A percentile compares a stretch with the other conserved stretches of the same genome.
Conservation (phyloP, 2,329 filamentous ascomycete genomes). For the Rutstroemia sp. region DNA sequence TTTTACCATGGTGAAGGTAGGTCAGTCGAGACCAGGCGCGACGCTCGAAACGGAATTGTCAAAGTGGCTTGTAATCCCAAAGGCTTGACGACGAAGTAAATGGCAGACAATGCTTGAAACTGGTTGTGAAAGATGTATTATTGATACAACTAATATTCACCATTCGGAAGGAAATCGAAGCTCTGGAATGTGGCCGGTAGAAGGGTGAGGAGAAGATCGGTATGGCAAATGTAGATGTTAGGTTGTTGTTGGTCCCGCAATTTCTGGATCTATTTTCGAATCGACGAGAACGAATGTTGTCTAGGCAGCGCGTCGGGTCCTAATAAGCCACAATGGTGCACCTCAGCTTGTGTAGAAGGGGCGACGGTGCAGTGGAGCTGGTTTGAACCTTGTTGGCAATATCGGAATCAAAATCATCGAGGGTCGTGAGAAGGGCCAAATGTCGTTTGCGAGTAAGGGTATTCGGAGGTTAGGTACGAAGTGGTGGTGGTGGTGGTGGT, state of each 20-base stretch:
- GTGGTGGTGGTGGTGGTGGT: too few species aligned
- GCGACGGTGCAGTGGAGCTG: neutral
- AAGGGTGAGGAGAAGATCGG: neutral
- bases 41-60: neutral
- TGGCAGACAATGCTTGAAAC: neutral
- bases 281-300: neutral
- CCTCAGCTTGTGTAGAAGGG: neutral
- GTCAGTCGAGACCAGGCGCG: neutral
- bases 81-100: neutral
- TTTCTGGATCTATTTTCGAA: neutral
- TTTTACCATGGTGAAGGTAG: constrained; percentile 27
- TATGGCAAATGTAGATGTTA: neutral
- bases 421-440: too few species aligned
- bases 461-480: too few species aligned
- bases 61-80: neutral
- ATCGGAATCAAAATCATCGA: too few species aligned
- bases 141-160: constrained; percentile 1
- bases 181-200: neutral
- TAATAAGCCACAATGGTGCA: neutral
- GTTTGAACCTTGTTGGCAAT: too few species aligned
- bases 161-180: constrained; percentile 2
- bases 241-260: neutral
- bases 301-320: neutral
- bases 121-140: neutral
- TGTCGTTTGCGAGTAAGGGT: too few species aligned